phyloP scores from a whole-genome alignment of 306 rosid genomes.

The Malus domestica region DNA sequence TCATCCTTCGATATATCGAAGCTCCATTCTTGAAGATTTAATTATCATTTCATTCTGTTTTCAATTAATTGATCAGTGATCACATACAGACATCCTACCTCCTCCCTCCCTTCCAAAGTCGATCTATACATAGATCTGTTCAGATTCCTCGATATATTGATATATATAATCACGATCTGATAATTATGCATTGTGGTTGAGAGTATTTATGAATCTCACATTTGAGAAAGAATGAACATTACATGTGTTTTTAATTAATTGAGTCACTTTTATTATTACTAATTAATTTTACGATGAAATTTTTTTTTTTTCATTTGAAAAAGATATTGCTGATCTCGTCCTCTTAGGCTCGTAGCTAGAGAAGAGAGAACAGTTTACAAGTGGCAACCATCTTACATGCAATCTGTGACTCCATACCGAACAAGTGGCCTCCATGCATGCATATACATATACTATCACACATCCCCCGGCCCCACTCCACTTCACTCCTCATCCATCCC shows the following conservation, averaged over 20 bases:
- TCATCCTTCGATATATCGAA: not conserved
- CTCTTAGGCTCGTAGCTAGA: not conserved
- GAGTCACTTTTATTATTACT: too few species aligned
- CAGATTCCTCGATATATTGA: too few species aligned
- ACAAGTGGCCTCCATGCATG: conserved; percentile 50
- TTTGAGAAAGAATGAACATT: too few species aligned
- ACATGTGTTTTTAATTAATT: too few species aligned
- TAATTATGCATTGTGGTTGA: too few species aligned
- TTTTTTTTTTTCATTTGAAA: too few species aligned
- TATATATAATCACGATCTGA: too few species aligned
- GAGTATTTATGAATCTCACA: too few species aligned
- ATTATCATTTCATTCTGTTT: not conserved
- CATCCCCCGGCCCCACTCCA: conserved; percentile 3
- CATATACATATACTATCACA: not conserved
- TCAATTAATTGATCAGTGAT: too few species aligned
- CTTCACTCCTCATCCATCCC: not conserved
- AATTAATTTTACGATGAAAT: too few species aligned
- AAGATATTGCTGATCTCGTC: not conserved
- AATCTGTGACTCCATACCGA: conserved; percentile 7
- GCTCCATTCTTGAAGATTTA: not conserved
- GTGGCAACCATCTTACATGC: conserved; percentile 48
- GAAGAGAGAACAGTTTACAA: conserved; percentile 32
- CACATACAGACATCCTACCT: not conserved
- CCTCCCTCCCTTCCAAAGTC: too few species aligned
- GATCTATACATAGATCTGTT: too few species aligned